Evolutionary conservation across 768 basidiomycete species (phyloP), one percentile per base, ranked within the genome.

Genomic region (Kwoniella bestiolae): DNA sequence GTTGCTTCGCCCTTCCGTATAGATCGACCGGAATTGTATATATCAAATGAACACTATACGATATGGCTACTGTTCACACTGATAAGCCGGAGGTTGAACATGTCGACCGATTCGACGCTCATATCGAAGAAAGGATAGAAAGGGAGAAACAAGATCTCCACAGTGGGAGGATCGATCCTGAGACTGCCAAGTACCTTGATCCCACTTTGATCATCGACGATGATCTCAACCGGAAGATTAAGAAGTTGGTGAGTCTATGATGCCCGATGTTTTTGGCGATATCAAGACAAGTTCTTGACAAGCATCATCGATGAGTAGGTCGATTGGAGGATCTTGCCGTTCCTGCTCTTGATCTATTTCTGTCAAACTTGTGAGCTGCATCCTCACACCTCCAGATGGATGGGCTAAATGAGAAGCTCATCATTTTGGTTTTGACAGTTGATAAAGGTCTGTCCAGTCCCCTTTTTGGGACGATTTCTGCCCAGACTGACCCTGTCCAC

Each of bases 131-230:
- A n/a, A 35, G 16, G 5, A 18, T 31, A 52, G 60, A 61, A 7
- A 51, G 44, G 26, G 49, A 51, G 44, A 51, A 51, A 38, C 47
- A 44, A 35, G 49, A 61, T 38, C 18, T 61, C 8, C 29, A 50
- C 21, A 8, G 26, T 50, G 50, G 60, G 18, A 61, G 49, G 38
- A 52, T 66, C 29, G 72, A 74, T 58, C 56, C 63, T 23, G 72
- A 74, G 62, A 74, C 72, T 11, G 72, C 72, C 8, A 70, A 67
- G 44, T 74, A 74, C 44, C 72, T 74, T 55, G 67, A 74, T 56
- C 63, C 64, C 16, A 56, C 60, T 25, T 50, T 74, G 8, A 64
- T 74, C 25, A 71, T 74, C 26, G 72, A 74, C 51, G 69, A 68
- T 14, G 57, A n/a, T 6, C 60, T 64, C 2, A 74, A 74, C 47